Evolutionary conservation across 1,284 basidiomycete species (phyloP).

Genomic region (Cryptococcus sp.): DNA sequence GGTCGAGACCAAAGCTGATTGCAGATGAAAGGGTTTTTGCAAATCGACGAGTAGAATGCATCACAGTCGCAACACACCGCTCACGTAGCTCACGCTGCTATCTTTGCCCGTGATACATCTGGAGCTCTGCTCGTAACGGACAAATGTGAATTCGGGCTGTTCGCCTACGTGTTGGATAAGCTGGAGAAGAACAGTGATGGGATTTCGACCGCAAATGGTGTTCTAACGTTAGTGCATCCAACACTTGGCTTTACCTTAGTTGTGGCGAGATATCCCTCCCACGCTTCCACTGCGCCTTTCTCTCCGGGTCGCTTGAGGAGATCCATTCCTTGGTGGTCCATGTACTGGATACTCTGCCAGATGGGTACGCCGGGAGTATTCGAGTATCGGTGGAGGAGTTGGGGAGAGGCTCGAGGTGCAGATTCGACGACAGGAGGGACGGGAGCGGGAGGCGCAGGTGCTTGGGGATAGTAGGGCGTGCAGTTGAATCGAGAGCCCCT

Average conservation of each 20-base stretch:
- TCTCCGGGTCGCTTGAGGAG: conserved; percentile 28
- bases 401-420: conserved; percentile 41
- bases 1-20: not conserved
- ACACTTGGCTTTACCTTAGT: conserved; percentile 51
- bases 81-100: conserved; percentile 93
- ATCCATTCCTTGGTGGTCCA: conserved; percentile 44
- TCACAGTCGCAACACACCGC: conserved; percentile 50
- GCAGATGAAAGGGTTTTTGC: not conserved
- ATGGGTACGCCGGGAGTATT: conserved; percentile 70
- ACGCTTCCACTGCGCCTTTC: conserved; percentile 57
- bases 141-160: conserved; percentile 56
- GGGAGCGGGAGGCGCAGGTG: conserved; percentile 52
- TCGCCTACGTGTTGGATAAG: conserved; percentile 53
- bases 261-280: conserved; percentile 65
- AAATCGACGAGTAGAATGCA: conserved; percentile 23
- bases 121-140: conserved; percentile 88
- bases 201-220: conserved; percentile 94
- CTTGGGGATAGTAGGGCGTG: conserved; percentile 78
- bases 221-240: conserved; percentile 55
- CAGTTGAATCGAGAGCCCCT: conserved; percentile 89
- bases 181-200: conserved; percentile 84
- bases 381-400: conserved; percentile 38
- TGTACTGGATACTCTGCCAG: conserved; percentile 51
- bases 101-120: conserved; percentile 62
- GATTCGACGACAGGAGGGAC: conserved; percentile 44